phyloP scores from a whole-genome alignment of 306 rosid genomes.

The Lagenaria siceraria region DNA sequence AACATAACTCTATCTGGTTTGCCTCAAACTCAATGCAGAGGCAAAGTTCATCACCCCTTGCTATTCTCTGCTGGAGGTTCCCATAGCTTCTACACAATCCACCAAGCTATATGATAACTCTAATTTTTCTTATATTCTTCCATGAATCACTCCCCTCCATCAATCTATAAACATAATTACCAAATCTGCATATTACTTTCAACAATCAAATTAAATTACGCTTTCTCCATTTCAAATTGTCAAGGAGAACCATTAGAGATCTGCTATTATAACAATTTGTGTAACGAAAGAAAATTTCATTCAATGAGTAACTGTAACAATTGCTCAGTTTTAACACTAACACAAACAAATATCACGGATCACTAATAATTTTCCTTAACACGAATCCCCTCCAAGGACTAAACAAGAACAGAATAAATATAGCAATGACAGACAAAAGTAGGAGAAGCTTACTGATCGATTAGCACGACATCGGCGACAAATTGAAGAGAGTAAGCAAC shows the following conservation, averaged over 20 bases:
- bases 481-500: constrained; percentile 26
- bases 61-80: not conserved
- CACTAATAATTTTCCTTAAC: not conserved
- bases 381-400: not conserved
- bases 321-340: not conserved
- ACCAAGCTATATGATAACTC: not conserved
- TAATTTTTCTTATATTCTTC: not conserved
- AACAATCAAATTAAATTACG: not conserved
- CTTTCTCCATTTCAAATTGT: not conserved
- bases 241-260: not conserved
- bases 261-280: not conserved
- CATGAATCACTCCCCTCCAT: not conserved
- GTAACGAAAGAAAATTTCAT: not conserved
- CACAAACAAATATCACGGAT: not conserved
- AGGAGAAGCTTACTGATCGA: constrained; percentile 19
- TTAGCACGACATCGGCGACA: constrained; percentile 25
- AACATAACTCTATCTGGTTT: not conserved
- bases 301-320: not conserved
- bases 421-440: not conserved
- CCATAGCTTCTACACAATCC: not conserved
- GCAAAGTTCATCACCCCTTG: not conserved
- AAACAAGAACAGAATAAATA: too few species aligned
- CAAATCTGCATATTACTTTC: not conserved
- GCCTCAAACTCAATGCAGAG: not conserved
- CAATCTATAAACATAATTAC: not conserved